Percentiles rank a stretch among this genome's conserved stretches.
These are phyloP conservation scores for Ceratopteris richardii DNA, from an alignment of 75 land plant species.

Conservation along the genomic window DNA sequence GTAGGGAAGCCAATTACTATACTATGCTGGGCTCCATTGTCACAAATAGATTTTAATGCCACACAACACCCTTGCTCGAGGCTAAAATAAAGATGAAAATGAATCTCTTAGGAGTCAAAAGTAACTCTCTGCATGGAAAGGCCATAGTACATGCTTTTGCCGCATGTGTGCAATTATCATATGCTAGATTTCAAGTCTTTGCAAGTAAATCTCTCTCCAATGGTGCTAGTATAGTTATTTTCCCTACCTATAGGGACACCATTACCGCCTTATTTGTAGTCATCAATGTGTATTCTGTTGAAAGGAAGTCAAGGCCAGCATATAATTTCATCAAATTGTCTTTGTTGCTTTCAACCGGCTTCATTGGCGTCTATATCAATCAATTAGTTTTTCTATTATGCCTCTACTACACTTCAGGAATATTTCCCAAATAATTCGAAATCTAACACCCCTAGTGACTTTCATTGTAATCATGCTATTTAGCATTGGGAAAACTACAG, in stretches of 20 bases:
- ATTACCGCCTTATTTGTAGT: conserved; percentile 52
- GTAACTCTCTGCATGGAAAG: no score
- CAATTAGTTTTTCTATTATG: conserved; percentile 77
- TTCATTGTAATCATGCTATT: conserved; percentile 69
- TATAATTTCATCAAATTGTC: conserved; percentile 34
- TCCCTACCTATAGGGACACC: conserved; percentile 67
- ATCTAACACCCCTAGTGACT: conserved; percentile 83
- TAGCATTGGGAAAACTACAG: conserved; percentile 34
- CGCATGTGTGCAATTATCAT: conserved; percentile 42
- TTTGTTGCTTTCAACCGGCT: conserved; percentile 68
- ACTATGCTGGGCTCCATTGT: no score
- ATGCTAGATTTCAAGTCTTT: conserved; percentile 75
- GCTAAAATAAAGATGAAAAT: no score
- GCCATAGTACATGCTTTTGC: background rate
- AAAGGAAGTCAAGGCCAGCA: conserved; percentile 70
- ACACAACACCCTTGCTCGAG: no score
- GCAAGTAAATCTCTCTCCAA: no score
- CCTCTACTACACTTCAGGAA: conserved; percentile 71
- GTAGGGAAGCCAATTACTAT: no score
- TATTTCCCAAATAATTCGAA: conserved; percentile 73
- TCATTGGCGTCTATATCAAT: conserved; percentile 69
- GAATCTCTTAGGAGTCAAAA: no score
- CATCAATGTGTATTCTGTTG: conserved; percentile 58
- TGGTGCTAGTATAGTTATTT: conserved; percentile 74
- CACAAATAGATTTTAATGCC: no score